These are phyloP conservation scores for Fusarium pseudoanthophilum DNA, from an alignment of 2,329 filamentous ascomycete genomes.

Conservation along the genomic window DNA sequence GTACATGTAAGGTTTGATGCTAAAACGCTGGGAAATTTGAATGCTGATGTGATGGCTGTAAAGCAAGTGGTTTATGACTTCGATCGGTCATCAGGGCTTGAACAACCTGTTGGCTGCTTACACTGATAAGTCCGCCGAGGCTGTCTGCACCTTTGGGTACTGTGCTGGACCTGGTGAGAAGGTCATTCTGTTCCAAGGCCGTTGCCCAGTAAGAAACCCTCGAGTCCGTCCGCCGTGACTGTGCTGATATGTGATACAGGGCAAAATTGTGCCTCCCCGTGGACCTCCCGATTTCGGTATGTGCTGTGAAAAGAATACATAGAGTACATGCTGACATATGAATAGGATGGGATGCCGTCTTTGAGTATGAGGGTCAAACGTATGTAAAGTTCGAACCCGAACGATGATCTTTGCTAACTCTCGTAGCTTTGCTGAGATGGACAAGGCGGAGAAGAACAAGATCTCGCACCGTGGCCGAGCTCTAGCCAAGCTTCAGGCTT, in stretches of 20 bases:
- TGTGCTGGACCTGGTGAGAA: conserved; percentile 85
- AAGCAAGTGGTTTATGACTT: conserved; percentile 94
- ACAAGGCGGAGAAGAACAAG: conserved; percentile 84
- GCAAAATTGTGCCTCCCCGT: conserved; percentile 85
- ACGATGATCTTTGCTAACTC: conserved; percentile 15
- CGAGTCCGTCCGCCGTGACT: not conserved
- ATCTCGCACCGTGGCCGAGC: conserved; percentile 92
- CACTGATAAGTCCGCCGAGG: conserved; percentile 89
- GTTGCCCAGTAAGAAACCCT: conserved; percentile 72
- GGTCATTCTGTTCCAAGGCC: conserved; percentile 89
- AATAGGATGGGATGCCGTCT: conserved; percentile 93
- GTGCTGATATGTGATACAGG: conserved; percentile 48
- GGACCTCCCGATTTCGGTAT: conserved; percentile 86
- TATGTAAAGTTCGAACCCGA: conserved; percentile 48
- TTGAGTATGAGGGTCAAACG: conserved; percentile 92
- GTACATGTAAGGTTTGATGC: conserved; percentile 77
- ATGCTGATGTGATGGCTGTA: conserved; percentile 16
- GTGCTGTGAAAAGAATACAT: not conserved
- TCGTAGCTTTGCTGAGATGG: conserved; percentile 89
- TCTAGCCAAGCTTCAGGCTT: conserved; percentile 84
- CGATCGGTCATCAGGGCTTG: conserved; percentile 83
- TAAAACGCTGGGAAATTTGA: not conserved
- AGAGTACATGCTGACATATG: conserved; percentile 18
- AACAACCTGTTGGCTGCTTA: conserved; percentile 92
- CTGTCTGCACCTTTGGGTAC: conserved; percentile 96